Conservation (phyloP, 768 basidiomycete species). For the Phylloporus scabripes region DNA sequence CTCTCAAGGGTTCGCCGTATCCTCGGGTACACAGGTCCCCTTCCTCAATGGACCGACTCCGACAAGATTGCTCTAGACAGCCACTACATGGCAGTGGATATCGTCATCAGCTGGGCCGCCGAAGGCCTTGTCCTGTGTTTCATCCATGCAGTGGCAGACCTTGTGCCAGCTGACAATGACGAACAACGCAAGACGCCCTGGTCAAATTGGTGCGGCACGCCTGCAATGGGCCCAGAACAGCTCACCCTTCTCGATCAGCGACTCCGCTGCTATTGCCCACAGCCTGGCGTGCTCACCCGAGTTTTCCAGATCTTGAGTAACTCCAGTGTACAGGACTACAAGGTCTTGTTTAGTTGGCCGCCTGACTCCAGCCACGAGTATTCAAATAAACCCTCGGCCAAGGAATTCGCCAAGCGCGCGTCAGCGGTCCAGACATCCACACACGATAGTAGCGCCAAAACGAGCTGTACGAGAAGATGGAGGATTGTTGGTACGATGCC, state of each 20-base stretch:
- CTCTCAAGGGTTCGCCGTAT: constrained; percentile 65
- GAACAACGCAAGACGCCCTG: constrained; percentile 67
- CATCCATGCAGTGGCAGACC: constrained; percentile 77
- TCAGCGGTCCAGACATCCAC: constrained; percentile 54
- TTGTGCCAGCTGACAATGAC: constrained; percentile 65
- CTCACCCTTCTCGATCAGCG: constrained; percentile 53
- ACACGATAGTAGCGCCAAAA: constrained; percentile 67
- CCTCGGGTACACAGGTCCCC: constrained; percentile 61
- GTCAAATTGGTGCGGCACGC: constrained; percentile 89
- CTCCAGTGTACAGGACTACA: constrained; percentile 40
- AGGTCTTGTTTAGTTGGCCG: constrained; percentile 71
- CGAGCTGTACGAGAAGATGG: constrained; percentile 81
- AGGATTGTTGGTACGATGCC: constrained; percentile 64
- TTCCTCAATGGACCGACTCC: constrained; percentile 52
- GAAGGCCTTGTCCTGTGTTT: constrained; percentile 86
- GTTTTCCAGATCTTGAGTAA: constrained; percentile 80
- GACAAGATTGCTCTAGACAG: constrained; percentile 65
- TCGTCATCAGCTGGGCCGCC: constrained; percentile 87
- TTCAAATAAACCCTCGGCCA: constrained; percentile 38
- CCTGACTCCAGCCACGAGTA: constrained; percentile 46
- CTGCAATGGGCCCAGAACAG: constrained; percentile 52
- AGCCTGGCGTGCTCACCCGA: constrained; percentile 46
- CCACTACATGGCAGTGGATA: constrained; percentile 81
- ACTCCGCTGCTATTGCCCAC: constrained; percentile 51
- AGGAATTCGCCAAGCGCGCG: constrained; percentile 53